Conservation (phyloP, 2,329 filamentous ascomycete genomes). For the Aspergillus japonicus region DNA sequence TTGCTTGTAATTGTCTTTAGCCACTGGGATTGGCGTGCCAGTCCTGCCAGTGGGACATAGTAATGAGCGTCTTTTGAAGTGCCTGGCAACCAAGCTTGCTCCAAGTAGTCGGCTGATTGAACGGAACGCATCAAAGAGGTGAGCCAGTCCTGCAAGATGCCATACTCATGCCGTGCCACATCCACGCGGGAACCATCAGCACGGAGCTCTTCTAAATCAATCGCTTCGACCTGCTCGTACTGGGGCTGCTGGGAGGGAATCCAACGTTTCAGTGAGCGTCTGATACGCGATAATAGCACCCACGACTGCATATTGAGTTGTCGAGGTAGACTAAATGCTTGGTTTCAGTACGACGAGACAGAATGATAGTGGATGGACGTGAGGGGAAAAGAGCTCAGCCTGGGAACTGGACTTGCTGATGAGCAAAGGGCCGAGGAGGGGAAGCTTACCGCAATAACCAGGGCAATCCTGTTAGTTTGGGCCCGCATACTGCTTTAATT, state of each 20-base stretch:
- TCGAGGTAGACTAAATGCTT: too few species aligned
- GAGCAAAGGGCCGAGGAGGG: too few species aligned
- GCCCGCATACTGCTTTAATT: too few species aligned
- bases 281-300: background rate
- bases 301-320: background rate
- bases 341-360: too few species aligned
- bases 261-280: background rate
- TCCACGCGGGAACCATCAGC: background rate
- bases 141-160: background rate
- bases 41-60: background rate
- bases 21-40: background rate
- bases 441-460: too few species aligned
- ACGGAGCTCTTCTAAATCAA: background rate
- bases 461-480: too few species aligned
- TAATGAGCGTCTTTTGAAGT: background rate
- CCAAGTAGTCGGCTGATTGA: background rate
- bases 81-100: background rate
- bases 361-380: too few species aligned
- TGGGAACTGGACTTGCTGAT: too few species aligned
- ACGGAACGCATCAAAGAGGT: background rate
- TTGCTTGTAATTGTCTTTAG: background rate
- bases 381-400: too few species aligned
- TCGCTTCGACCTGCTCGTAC: background rate
- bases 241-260: background rate
- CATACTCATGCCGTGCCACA: background rate